Percentiles rank a stretch among this genome's conserved stretches.
phyloP scores from a whole-genome alignment of 1,284 basidiomycete genomes.

The Laetiporus sulphureus region DNA sequence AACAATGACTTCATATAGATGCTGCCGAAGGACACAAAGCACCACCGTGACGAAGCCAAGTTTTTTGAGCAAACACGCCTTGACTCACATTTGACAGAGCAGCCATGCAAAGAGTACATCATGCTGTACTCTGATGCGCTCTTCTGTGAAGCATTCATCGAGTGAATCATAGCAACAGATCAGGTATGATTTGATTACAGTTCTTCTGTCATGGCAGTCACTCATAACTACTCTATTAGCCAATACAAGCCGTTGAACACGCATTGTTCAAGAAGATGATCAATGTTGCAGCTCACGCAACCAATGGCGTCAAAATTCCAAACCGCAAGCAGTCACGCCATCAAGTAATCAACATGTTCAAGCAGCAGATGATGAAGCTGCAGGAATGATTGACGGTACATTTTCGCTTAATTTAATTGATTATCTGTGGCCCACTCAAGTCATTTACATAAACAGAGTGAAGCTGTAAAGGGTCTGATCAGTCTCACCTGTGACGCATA shows the following conservation, averaged over 20 bases:
- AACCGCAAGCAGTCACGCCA: conserved; percentile 16
- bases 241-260: conserved; percentile 20
- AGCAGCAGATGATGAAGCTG: conserved; percentile 23
- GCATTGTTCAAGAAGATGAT: conserved; percentile 21
- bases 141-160: conserved; percentile 23
- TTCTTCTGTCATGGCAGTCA: not conserved
- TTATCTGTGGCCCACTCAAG: not conserved
- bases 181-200: conserved; percentile 25
- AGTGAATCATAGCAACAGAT: conserved; percentile 32
- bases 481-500: conserved; percentile 32
- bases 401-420: conserved; percentile 4
- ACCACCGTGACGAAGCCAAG: not conserved
- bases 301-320: conserved; percentile 15
- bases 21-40: conserved; percentile 3
- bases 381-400: conserved; percentile 22
- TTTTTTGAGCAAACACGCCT: not conserved
- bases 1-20: conserved; percentile 3
- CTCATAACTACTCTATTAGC: conserved; percentile 13
- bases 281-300: conserved; percentile 15
- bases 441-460: conserved; percentile 2
- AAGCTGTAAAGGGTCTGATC: conserved; percentile 10
- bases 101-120: not conserved
- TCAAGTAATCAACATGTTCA: conserved; percentile 30
- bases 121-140: conserved; percentile 23
- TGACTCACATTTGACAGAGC: conserved; percentile 5